Evolutionary conservation across 495 filamentous ascomycete species (phyloP).

Genomic region (Penicillium coffeae): DNA sequence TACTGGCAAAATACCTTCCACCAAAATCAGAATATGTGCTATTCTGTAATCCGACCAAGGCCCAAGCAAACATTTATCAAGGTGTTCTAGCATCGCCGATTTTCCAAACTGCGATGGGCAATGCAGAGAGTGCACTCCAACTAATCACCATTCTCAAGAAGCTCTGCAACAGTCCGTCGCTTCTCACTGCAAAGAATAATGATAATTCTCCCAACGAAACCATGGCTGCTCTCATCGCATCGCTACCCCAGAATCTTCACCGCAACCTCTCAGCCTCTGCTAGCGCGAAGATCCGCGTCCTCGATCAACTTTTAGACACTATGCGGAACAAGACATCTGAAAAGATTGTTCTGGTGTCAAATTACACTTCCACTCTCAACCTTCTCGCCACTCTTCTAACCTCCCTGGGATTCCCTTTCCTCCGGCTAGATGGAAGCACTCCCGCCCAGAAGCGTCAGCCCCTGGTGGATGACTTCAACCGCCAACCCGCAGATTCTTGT

Average conservation of each 20-base stretch:
- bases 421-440: constrained; percentile 72
- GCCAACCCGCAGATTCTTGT: constrained; percentile 45
- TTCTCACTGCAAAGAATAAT: constrained; percentile 50
- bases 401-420: constrained; percentile 59
- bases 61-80: constrained; percentile 68
- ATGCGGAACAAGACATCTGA: constrained; percentile 60
- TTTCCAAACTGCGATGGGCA: constrained; percentile 63
- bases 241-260: constrained; percentile 56
- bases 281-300: constrained; percentile 67
- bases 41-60: constrained; percentile 66
- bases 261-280: constrained; percentile 54
- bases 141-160: constrained; percentile 80
- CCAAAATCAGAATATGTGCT: constrained; percentile 77
- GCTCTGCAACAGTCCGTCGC: constrained; percentile 72
- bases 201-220: constrained; percentile 36
- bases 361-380: constrained; percentile 75
- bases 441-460: constrained; percentile 65
- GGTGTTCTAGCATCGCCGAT: constrained; percentile 65
- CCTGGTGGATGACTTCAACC: constrained; percentile 76
- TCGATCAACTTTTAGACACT: constrained; percentile 63
- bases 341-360: constrained; percentile 78
- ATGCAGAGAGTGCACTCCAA: constrained; percentile 63
- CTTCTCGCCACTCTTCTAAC: constrained; percentile 62
- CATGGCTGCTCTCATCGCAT: constrained; percentile 49
- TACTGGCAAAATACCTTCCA: constrained; percentile 67